Evolutionary conservation across 169 alveolate genomes (phyloP).

Genomic region (Plasmodium relictum): DNA sequence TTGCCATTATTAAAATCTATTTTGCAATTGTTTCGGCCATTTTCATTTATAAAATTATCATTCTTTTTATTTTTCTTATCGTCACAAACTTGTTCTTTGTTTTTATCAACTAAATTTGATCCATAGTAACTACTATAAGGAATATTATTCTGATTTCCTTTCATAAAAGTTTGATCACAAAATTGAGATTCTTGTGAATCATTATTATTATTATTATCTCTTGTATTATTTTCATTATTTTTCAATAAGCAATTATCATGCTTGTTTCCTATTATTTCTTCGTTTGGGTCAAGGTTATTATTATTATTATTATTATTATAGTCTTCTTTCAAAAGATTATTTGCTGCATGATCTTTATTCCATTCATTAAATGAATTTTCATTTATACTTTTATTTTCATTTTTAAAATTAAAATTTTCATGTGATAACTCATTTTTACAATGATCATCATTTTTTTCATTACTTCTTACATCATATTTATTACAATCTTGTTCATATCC

Average conservation of each 20-base stretch:
- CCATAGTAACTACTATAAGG: not conserved
- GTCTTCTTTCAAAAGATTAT: not conserved
- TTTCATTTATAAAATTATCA: not conserved
- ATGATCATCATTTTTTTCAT: not conserved
- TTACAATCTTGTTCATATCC: slow-evolving; percentile 11
- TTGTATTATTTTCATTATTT: not conserved
- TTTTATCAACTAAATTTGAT: not conserved
- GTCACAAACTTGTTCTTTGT: not conserved
- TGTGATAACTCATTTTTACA: slow-evolving; percentile 15
- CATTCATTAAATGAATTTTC: not conserved
- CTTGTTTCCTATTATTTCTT: not conserved
- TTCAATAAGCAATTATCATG: not conserved
- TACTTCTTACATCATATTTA: not conserved
- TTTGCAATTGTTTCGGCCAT: not conserved
- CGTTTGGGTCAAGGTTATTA: not conserved
- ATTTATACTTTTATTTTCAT: not conserved
- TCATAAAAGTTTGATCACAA: not conserved
- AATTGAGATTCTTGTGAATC: not conserved
- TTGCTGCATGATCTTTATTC: not conserved
- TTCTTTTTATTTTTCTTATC: not conserved
- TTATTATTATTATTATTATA: not conserved
- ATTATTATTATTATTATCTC: not conserved
- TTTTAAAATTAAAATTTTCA: not conserved
- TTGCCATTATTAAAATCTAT: not conserved
- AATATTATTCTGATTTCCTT: not conserved